These are phyloP conservation scores for Trichoderma sp. DNA, from an alignment of 2,329 filamentous ascomycete species.

Conservation along the genomic window DNA sequence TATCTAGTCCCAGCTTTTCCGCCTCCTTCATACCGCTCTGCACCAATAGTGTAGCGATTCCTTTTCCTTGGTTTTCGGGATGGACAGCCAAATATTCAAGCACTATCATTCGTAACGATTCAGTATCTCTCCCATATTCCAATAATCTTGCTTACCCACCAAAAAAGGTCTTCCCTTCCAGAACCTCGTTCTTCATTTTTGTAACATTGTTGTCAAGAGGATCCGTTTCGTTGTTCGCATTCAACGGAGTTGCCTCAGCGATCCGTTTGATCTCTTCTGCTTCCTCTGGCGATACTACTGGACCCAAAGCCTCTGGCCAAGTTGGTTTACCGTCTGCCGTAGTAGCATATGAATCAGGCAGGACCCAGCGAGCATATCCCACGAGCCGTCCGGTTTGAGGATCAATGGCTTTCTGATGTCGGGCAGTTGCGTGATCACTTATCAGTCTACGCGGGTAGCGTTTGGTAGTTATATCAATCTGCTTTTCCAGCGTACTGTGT, in stretches of 20 bases:
- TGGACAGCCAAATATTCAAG: slow-evolving; percentile 33
- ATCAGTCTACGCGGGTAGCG: slow-evolving; percentile 20
- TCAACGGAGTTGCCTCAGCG: slow-evolving; percentile 19
- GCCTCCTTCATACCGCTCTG: slow-evolving; percentile 28
- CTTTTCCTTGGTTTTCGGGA: slow-evolving; percentile 30
- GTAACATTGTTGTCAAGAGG: not conserved
- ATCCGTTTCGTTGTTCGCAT: slow-evolving; percentile 18
- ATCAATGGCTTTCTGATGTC: slow-evolving; percentile 28
- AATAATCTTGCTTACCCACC: not conserved
- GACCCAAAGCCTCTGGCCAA: slow-evolving; percentile 19
- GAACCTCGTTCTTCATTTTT: not conserved
- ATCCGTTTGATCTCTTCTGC: slow-evolving; percentile 7
- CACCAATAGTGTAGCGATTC: slow-evolving; percentile 28
- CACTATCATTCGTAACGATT: slow-evolving; percentile 9
- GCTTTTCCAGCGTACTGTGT: not conserved
- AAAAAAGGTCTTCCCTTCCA: not conserved
- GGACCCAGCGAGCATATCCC: slow-evolving; percentile 27
- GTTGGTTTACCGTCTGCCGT: not conserved
- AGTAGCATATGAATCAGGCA: slow-evolving; percentile 21
- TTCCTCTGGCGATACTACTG: slow-evolving; percentile 13
- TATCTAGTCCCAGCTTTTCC: slow-evolving; percentile 26
- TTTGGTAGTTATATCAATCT: not conserved
- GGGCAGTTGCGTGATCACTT: slow-evolving; percentile 20
- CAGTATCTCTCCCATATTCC: not conserved
- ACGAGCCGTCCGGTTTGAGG: slow-evolving; percentile 25